Conservation (phyloP, 2,329 filamentous ascomycete species). For the Beauveria scarabaeidicola region DNA sequence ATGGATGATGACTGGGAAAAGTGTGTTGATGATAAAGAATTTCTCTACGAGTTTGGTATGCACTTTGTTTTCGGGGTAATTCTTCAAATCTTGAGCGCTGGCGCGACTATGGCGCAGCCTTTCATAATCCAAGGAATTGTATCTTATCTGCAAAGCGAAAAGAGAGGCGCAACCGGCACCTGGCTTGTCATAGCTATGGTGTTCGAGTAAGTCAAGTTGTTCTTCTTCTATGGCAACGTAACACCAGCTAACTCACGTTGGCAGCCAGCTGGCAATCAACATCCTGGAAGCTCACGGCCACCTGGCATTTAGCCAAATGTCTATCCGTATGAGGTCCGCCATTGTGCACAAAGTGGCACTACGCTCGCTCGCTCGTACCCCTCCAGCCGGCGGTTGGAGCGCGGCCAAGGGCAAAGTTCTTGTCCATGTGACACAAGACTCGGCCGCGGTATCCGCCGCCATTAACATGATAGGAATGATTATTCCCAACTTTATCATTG, state of each 20-base stretch:
- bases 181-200: conserved; percentile 1
- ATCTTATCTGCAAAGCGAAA: not conserved
- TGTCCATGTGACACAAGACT: not conserved
- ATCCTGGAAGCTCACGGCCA: not conserved
- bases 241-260: not conserved
- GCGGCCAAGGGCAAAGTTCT: not conserved
- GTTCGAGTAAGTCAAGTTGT: not conserved
- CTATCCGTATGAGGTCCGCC: not conserved
- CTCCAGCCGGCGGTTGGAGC: not conserved
- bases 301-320: not conserved
- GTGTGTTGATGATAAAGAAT: not conserved
- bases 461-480: conserved; percentile 1
- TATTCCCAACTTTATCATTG: not conserved
- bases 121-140: not conserved
- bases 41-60: not conserved
- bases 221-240: not conserved
- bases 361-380: not conserved
- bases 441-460: not conserved
- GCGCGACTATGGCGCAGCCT: not conserved
- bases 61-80: not conserved
- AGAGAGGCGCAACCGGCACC: not conserved
- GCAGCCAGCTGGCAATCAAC: not conserved
- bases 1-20: not conserved
- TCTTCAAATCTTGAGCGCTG: not conserved
- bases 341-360: not conserved